Conservation (phyloP, 305 asterid genomes). For the Stenogyne calaminthoides region DNA sequence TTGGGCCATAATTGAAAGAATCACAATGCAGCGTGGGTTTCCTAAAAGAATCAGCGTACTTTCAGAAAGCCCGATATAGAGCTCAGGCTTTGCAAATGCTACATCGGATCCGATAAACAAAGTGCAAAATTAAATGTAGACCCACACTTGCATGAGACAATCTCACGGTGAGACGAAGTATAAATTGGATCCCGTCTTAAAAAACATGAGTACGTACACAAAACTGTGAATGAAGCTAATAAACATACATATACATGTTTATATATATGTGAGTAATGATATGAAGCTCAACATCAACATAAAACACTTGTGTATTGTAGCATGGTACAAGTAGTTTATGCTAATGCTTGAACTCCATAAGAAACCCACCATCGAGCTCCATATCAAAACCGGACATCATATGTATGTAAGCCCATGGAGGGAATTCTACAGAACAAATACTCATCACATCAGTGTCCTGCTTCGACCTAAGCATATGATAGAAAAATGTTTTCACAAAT, state of each 20-base stretch:
- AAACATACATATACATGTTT: background rate
- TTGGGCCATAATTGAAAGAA: background rate
- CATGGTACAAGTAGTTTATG: too few relatives aligned
- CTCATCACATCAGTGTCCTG: constrained; percentile 2
- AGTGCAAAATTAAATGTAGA: background rate
- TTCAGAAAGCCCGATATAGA: background rate
- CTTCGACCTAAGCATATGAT: constrained; percentile 6
- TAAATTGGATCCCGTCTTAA: too few relatives aligned
- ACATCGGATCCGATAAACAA: background rate
- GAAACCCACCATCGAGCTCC: too few relatives aligned
- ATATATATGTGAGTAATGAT: too few relatives aligned
- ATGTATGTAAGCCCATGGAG: background rate
- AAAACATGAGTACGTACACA: too few relatives aligned
- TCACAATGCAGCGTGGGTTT: background rate
- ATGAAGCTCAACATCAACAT: too few relatives aligned
- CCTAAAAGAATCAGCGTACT: background rate
- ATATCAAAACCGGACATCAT: too few relatives aligned
- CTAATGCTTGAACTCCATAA: too few relatives aligned
- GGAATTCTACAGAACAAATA: constrained; percentile 2
- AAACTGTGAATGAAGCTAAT: too few relatives aligned
- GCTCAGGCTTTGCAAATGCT: background rate
- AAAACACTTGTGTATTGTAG: too few relatives aligned
- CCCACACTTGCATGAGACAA: too few relatives aligned
- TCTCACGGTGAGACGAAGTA: too few relatives aligned
- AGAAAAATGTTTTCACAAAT: constrained; percentile 23